Evolutionary conservation across 179 eudicot species (phyloP), one percentile per base, ranked within the genome.

Genomic region (Carnegiea gigantea): DNA sequence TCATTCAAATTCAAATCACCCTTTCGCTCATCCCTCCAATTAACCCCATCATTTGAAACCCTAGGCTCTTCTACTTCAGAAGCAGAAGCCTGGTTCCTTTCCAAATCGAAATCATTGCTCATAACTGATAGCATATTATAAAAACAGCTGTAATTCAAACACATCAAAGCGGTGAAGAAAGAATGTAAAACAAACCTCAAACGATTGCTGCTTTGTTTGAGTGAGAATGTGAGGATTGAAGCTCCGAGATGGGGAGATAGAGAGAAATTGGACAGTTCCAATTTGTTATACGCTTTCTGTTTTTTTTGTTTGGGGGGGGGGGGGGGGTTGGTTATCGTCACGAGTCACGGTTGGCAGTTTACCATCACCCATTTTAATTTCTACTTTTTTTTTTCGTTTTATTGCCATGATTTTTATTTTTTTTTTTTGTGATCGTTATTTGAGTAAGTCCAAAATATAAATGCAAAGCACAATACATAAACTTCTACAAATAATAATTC

Each of bases 91-190:
- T 36, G 59, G 64, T 64, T 83, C 30, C 78, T 73, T 30, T 84
- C 87, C 74, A 86, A 77, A 74, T 86, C 88, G 57, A 82, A 77
- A 59, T 79, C 88, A 43, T 77, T 77, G 38, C 76, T 85, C 82
- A 89, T 84, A 36, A 84, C 84, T 30, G 83, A 87, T 24, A 85
- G 72, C 88, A 84, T 82, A 10, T 80, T 40, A 40, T 12, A 80
- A 20, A 48, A 68, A 75, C 51, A 18, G 12, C 62, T 73, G n/a
- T n/a, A 48, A 70, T 53, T 17, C 17, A 77, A 67, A 72, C 46
- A 18, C 77, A 70, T 62, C 68, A 62, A 11, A 23, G 17, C 18
- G 38, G 30, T 6, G n/a, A 26, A n/a, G n/a, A 40, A 4, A 44
- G 36, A 80, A 13, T 38, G 70, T 7, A 65, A 62, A 18, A 64